Evolutionary conservation across 1,284 basidiomycete species (phyloP).

Genomic region (Cryptococcus sp.): DNA sequence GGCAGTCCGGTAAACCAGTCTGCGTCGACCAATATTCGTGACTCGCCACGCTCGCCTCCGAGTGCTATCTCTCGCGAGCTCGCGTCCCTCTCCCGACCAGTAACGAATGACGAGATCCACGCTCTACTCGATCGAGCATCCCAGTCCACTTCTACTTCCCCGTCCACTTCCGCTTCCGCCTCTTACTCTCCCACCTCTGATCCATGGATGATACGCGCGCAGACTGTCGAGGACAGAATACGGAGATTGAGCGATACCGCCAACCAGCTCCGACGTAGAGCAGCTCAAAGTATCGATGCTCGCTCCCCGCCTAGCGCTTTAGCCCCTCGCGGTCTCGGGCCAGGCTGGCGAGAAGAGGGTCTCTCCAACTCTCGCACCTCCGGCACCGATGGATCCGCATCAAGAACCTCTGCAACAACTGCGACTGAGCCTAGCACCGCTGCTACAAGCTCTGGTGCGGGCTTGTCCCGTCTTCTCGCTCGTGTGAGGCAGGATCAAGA

Average conservation of each 20-base stretch:
- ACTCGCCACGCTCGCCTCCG: neutral
- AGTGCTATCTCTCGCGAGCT: constrained; percentile 2
- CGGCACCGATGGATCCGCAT: neutral
- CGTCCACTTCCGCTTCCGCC: neutral
- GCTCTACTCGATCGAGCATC: constrained; percentile 18
- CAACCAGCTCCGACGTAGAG: constrained; percentile 4
- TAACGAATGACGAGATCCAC: constrained; percentile 17
- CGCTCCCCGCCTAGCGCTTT: neutral
- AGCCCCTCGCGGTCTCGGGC: neutral
- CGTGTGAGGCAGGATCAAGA: constrained; percentile 15
- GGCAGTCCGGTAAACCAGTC: no score
- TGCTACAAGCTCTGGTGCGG: neutral
- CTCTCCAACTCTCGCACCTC: no score
- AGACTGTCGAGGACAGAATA: constrained; percentile 16
- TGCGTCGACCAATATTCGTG: no score
- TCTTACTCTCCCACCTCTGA: constrained; percentile 1
- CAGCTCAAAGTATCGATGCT: neutral
- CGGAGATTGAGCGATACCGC: constrained; percentile 15
- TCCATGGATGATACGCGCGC: constrained; percentile 10
- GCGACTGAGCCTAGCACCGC: neutral
- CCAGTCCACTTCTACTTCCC: constrained; percentile 4
- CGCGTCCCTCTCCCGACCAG: constrained; percentile 9
- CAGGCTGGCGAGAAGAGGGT: neutral
- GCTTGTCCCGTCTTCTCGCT: constrained; percentile 6
- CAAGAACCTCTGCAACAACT: neutral